Percentiles rank a stretch among this genome's conserved stretches.
These are phyloP conservation scores for Tylopilus rubrobrunneus DNA, from an alignment of 768 basidiomycete genomes.

Conservation along the genomic window DNA sequence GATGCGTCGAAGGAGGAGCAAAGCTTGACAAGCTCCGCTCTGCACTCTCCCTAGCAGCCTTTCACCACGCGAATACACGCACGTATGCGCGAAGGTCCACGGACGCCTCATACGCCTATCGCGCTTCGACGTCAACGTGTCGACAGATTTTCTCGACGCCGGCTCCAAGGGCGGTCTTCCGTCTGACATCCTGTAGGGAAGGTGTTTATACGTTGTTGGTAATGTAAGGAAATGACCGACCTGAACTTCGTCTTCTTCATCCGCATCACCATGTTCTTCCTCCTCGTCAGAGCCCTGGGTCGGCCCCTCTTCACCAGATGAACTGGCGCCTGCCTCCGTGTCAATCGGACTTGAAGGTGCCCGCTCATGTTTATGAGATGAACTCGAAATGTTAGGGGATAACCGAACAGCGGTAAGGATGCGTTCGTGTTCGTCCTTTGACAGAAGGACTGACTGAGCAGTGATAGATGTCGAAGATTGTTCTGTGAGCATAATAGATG, in stretches of 20 bases:
- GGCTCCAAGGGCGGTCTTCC: constrained; percentile 33
- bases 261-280: constrained; percentile 12
- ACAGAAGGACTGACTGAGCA: neutral
- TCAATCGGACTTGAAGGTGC: constrained; percentile 7
- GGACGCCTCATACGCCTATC: constrained; percentile 6
- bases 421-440: constrained; percentile 17
- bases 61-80: neutral
- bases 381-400: constrained; percentile 19
- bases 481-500: neutral
- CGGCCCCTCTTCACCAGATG: constrained; percentile 8
- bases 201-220: constrained; percentile 1
- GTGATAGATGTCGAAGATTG: neutral
- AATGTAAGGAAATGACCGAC: constrained; percentile 6
- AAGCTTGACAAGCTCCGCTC: constrained; percentile 4
- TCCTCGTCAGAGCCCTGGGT: constrained; percentile 10
- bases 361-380: constrained; percentile 9
- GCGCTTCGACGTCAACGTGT: constrained; percentile 24
- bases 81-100: neutral
- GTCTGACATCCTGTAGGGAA: constrained; percentile 18
- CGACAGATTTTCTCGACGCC: constrained; percentile 36
- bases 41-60: neutral
- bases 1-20: constrained; percentile 10
- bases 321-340: constrained; percentile 8
- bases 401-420: constrained; percentile 25
- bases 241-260: constrained; percentile 14